Evolutionary conservation across 2,329 filamentous ascomycete genomes (phyloP).

Genomic region (Hypoxylon sp.): DNA sequence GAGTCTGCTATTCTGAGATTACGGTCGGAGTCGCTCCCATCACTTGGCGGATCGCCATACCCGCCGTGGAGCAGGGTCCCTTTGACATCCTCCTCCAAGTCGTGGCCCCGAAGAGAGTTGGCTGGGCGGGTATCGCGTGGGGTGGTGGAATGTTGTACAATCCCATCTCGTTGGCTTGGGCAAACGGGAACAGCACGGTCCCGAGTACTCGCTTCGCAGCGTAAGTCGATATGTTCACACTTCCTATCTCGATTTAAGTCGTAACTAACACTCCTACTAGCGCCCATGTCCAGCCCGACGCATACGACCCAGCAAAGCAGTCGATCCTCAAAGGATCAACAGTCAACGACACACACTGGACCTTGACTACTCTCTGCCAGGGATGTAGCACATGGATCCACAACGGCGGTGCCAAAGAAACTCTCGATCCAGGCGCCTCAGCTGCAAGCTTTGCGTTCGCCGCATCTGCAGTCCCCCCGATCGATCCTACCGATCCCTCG

Average conservation of each 20-base stretch:
- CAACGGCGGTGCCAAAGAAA: constrained; percentile 32
- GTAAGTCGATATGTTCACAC: constrained; percentile 27
- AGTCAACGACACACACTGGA: constrained; percentile 53
- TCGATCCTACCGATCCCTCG: constrained; percentile 26
- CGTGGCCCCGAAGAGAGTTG: constrained; percentile 39
- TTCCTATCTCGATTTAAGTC: too few species aligned
- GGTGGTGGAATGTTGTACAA: constrained; percentile 43
- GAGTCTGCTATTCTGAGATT: constrained; percentile 41
- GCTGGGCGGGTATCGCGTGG: constrained; percentile 43
- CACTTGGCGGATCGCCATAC: constrained; percentile 39
- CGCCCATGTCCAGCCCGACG: constrained; percentile 46
- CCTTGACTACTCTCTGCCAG: constrained; percentile 49
- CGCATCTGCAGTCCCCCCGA: constrained; percentile 29
- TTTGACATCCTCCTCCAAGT: constrained; percentile 44
- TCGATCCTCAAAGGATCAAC: constrained; percentile 47
- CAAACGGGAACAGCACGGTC: constrained; percentile 35
- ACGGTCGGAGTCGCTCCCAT: constrained; percentile 35
- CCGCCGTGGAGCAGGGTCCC: constrained; percentile 36
- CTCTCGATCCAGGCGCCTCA: constrained; percentile 31
- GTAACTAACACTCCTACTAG: constrained; percentile 28
- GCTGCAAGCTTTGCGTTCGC: constrained; percentile 35
- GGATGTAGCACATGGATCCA: constrained; percentile 50
- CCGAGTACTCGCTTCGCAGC: constrained; percentile 39
- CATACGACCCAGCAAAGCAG: constrained; percentile 48
- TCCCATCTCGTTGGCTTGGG: constrained; percentile 40